A percentile compares a stretch with the other conserved stretches of the same genome.
These are phyloP conservation scores for Akanthomyces lecanii DNA, from an alignment of 2,329 filamentous ascomycete species.

Conservation along the genomic window DNA sequence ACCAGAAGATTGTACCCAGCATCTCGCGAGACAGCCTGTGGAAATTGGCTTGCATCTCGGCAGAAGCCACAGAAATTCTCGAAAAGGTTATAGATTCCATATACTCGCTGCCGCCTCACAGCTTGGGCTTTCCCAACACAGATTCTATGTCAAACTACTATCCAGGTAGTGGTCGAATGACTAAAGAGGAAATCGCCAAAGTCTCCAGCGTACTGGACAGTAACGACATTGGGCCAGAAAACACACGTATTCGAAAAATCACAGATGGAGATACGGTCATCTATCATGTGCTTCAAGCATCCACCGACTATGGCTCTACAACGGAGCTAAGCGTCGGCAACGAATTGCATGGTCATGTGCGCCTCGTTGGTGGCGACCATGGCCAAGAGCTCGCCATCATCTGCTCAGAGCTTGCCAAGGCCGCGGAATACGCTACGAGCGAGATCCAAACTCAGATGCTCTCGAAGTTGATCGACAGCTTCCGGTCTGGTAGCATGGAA, in stretches of 20 bases:
- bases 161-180: background rate
- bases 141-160: background rate
- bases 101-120: background rate
- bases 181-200: background rate
- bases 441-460: background rate
- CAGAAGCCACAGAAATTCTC: background rate
- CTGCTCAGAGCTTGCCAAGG: background rate
- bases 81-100: background rate
- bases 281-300: background rate
- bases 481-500: background rate
- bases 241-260: background rate
- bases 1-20: background rate
- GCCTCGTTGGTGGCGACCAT: background rate
- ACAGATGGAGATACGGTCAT: background rate
- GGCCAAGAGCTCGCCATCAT: background rate
- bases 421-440: background rate
- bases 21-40: background rate
- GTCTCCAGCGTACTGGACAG: background rate
- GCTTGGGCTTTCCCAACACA: background rate
- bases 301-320: background rate
- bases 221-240: background rate
- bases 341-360: background rate
- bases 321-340: too few species aligned
- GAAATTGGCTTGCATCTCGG: background rate
- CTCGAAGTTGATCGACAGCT: background rate